Evolutionary conservation across 805 yeast genomes (phyloP).

Genomic region (Zygosaccharomyces bisporus): DNA sequence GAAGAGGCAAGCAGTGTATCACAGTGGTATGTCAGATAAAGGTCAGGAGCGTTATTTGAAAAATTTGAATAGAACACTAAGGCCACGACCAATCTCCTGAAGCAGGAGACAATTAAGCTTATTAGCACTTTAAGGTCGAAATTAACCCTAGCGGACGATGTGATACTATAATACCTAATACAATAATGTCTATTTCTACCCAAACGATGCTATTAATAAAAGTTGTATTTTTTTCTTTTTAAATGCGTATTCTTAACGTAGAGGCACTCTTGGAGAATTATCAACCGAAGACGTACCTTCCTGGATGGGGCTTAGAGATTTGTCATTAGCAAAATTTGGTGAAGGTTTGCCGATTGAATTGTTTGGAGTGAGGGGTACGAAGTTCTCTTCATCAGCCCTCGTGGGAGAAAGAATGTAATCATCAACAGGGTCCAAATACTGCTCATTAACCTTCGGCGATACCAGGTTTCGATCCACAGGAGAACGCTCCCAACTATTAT

Average conservation of each 20-base stretch:
- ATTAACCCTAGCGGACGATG: background rate
- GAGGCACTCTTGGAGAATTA: slow-evolving; percentile 24
- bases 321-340: slow-evolving; percentile 23
- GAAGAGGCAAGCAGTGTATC: background rate
- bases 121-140: background rate
- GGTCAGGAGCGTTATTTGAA: slow-evolving; percentile 10
- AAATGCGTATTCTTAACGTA: slow-evolving; percentile 2
- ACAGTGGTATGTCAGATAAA: background rate
- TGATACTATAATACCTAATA: slow-evolving; percentile 2
- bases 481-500: slow-evolving; percentile 17
- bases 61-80: slow-evolving; percentile 14
- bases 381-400: slow-evolving; percentile 5
- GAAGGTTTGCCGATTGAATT: slow-evolving; percentile 27
- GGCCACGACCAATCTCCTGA: background rate
- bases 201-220: slow-evolving; percentile 8
- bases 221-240: slow-evolving; percentile 3
- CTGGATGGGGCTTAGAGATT: slow-evolving; percentile 33
- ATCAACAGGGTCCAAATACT: slow-evolving; percentile 4
- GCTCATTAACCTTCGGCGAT: slow-evolving; percentile 7
- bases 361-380: slow-evolving; percentile 19
- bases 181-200: slow-evolving; percentile 7
- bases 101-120: background rate
- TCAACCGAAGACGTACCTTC: slow-evolving; percentile 32
- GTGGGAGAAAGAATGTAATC: slow-evolving; percentile 12
- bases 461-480: slow-evolving; percentile 7